phyloP scores from a whole-genome alignment of 1,284 basidiomycete species.

The Cryptococcus sp. region DNA sequence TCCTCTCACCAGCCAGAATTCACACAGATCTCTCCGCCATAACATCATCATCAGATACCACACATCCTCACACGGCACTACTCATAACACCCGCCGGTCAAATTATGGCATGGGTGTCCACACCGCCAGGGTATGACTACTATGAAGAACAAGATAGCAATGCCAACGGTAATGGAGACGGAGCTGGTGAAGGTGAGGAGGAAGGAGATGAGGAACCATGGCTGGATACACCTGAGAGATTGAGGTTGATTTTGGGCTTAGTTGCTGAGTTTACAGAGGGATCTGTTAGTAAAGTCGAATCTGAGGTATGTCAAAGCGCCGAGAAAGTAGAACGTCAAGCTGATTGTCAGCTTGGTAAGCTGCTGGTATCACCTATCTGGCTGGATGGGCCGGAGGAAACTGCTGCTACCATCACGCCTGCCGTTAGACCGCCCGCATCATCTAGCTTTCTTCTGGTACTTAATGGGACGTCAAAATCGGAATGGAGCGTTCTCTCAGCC shows the following conservation, averaged over 20 bases:
- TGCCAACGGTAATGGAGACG: neutral
- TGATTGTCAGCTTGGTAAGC: constrained; percentile 6
- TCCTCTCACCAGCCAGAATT: neutral
- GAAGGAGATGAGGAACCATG: constrained; percentile 24
- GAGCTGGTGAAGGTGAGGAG: constrained; percentile 1
- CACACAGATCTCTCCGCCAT: neutral
- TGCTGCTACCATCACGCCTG: constrained; percentile 9
- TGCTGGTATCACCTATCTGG: constrained; percentile 1
- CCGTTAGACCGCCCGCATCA: constrained; percentile 6
- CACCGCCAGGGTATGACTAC: constrained; percentile 1
- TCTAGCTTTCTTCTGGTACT: constrained; percentile 24
- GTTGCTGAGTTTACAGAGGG: constrained; percentile 37
- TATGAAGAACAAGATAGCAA: neutral
- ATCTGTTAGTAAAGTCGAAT: constrained; percentile 32
- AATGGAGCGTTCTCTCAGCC: constrained; percentile 20
- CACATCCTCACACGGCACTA: constrained; percentile 18
- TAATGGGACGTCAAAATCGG: constrained; percentile 24
- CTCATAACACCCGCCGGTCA: constrained; percentile 21
- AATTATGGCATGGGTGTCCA: constrained; percentile 9
- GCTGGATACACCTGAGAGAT: constrained; percentile 34
- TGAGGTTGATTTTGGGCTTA: constrained; percentile 31
- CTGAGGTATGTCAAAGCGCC: constrained; percentile 21
- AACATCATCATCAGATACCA: neutral
- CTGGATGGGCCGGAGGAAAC: constrained; percentile 3
- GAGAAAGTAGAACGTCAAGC: neutral